Conservation (phyloP, 169 alveolate species). For the Babesia ovis region DNA sequence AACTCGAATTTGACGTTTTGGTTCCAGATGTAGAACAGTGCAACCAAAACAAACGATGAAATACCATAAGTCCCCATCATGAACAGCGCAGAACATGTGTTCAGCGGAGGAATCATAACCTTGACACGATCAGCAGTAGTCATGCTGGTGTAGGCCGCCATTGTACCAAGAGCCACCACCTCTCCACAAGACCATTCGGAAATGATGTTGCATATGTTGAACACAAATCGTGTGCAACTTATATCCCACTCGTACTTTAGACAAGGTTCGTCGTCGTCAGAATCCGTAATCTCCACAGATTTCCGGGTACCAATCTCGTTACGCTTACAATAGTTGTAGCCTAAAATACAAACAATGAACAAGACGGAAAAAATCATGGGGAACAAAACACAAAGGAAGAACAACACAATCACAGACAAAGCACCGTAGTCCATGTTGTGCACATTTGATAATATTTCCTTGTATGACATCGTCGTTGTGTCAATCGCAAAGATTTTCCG, state of each 20-base stretch:
- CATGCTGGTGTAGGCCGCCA: conserved; percentile 53
- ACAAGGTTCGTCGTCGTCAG: conserved; percentile 12
- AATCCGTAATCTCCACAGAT: conserved; percentile 19
- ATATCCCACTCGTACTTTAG: conserved; percentile 30
- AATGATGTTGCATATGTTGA: conserved; percentile 42
- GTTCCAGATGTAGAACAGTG: conserved; percentile 52
- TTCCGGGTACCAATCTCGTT: conserved; percentile 2
- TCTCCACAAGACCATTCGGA: conserved; percentile 73
- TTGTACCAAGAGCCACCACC: conserved; percentile 51
- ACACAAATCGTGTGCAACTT: conserved; percentile 25
- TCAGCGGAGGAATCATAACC: conserved; percentile 56
- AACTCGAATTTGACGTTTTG: conserved; percentile 45
- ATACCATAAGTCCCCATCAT: conserved; percentile 54
- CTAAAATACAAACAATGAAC: conserved; percentile 45
- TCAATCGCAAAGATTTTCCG: conserved; percentile 40
- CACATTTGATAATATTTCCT: conserved; percentile 32
- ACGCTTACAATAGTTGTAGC: conserved; percentile 50
- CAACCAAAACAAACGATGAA: conserved; percentile 49
- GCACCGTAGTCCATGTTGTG: conserved; percentile 18
- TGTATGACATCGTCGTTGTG: conserved; percentile 37
- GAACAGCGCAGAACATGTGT: conserved; percentile 38
- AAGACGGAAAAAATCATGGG: conserved; percentile 48
- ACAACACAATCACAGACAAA: conserved; percentile 38
- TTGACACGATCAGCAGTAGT: conserved; percentile 52
- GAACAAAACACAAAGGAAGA: conserved; percentile 38